Evolutionary conservation across 2,329 filamentous ascomycete genomes (phyloP), one percentile per base, ranked within the genome.

Genomic region (Harringtonia aguacate): DNA sequence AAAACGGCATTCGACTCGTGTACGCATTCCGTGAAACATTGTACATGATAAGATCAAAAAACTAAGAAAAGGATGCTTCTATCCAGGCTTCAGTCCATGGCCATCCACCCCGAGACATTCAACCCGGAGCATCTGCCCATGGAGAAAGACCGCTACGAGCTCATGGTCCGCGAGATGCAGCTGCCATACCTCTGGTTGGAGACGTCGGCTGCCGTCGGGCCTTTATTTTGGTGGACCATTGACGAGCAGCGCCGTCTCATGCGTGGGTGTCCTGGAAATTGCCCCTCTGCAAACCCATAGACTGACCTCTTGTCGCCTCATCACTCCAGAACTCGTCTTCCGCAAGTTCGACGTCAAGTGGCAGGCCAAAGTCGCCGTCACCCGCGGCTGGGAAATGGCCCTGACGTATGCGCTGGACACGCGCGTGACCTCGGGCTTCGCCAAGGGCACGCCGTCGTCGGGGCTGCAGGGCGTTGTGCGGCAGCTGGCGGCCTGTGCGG

Each of bases 301-400:
- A n/a, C n/a, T n/a, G n/a, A n/a, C n/a, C n/a, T n/a, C n/a, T n/a
- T n/a, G n/a, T n/a, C n/a, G n/a, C n/a, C n/a, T n/a, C n/a, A n/a
- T n/a, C n/a, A n/a, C n/a, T n/a, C n/a, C 15, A 58, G 57, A 62
- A 39, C 51, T 63, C 13, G 52, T 64, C 8, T 63, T 59, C 36
- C 56, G 60, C 3, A 63, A 63, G 41, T 57, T 55, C 14, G 59
- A 61, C 33, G 57, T 60, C 8, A 44, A 53, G 2, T 57, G 56
- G 49, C 52, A 54, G 31, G 58, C 53, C 4, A 46, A 24, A n/a
- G 36, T 44, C 6, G n/a, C n/a, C n/a, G n/a, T n/a, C n/a, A 59
- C 58, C 2, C 48, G 58, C 17, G 61, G 61, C 4, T 62, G 58
- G 55, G 59, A 62, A 48, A 52, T 62, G 39, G 55, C 55, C 37